Base-by-base conservation (phyloP, 75 land plant species). In the Picea glauca region DNA sequence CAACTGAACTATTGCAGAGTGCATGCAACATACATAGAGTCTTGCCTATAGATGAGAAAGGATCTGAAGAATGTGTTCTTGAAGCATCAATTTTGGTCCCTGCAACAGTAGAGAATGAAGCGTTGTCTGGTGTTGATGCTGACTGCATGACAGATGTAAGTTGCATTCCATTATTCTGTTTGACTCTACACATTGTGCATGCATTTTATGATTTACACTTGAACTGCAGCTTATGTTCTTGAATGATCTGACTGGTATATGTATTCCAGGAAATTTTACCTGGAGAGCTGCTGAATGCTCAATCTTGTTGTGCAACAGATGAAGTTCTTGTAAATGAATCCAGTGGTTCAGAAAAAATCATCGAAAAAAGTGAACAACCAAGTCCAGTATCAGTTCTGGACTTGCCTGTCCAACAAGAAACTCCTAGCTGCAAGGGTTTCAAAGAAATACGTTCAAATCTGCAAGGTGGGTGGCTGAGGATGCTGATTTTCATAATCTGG, bases 371-470 rank as follows among this genome's bases (percentile, higher is more conserved):
- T 73, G 92, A 83, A 62, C 86, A 92, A 80, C 80, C 90, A 63
- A 97, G 98, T 61, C 98, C 93, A 56, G 80, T 95, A 33, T 93
- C 94, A 63, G 84, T 90, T 61, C 79, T 95, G 58, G 98, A 94
- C 15, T 60, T 85, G 1, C 79, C 85, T 75, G 76, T 82, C n/a
- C 60, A 81, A 56, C 94, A 94, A 35, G 90, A 85, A 33, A 63
- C 85, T 46, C 60, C 83, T 30, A 74, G 86, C 3, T 77, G 87
- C 11, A 78, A 77, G 3, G 82, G 72, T 56, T 93, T 89, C 23
- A 82, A 85, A 68, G 93, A 96, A 54, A 82, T 90, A 67, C 85
- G 85, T 58, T 90, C 87, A 4, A 89, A 90, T 43, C 62, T 90
- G 26, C 83, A 83, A 81, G 98, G 96, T 95, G 76, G 56, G 38